These are phyloP conservation scores for Discostella stelligeroides DNA, from an alignment of 108 stramenopile species.

Conservation along the genomic window DNA sequence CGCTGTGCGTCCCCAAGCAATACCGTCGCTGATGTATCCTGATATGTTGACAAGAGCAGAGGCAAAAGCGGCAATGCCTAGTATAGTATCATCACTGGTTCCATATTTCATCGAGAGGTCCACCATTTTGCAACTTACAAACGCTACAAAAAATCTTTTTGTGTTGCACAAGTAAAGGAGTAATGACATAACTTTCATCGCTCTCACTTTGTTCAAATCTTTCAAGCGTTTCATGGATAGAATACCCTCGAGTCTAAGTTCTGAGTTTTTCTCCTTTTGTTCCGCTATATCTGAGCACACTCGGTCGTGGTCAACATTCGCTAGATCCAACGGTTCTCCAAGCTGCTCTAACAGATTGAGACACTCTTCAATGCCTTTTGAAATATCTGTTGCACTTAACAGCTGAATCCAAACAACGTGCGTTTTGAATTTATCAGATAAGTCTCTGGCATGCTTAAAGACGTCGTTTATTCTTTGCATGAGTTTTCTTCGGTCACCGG, in stretches of 20 bases:
- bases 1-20: conserved; percentile 20
- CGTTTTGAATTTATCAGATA: conserved; percentile 29
- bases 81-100: conserved; percentile 19
- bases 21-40: conserved; percentile 27
- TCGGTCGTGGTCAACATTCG: too few relatives aligned
- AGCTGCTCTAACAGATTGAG: conserved; percentile 15
- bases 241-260: neutral
- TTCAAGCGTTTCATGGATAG: conserved; percentile 17
- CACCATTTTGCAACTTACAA: conserved; percentile 28
- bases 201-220: conserved; percentile 21
- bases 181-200: conserved; percentile 27
- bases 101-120: conserved; percentile 29
- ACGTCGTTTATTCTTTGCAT: conserved; percentile 18
- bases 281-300: too few relatives aligned
- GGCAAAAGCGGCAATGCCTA: conserved; percentile 19
- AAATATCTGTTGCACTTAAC: neutral
- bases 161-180: conserved; percentile 13
- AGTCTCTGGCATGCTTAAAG: conserved; percentile 13
- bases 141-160: neutral
- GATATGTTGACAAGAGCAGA: conserved; percentile 13
- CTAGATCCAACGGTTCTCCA: conserved; percentile 27
- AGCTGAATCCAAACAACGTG: conserved; percentile 23
- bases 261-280: conserved; percentile 9
- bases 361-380: conserved; percentile 26
- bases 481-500: conserved; percentile 2